Evolutionary conservation across 2,329 filamentous ascomycete species (phyloP).

Genomic region (Aureobasidium sp.): DNA sequence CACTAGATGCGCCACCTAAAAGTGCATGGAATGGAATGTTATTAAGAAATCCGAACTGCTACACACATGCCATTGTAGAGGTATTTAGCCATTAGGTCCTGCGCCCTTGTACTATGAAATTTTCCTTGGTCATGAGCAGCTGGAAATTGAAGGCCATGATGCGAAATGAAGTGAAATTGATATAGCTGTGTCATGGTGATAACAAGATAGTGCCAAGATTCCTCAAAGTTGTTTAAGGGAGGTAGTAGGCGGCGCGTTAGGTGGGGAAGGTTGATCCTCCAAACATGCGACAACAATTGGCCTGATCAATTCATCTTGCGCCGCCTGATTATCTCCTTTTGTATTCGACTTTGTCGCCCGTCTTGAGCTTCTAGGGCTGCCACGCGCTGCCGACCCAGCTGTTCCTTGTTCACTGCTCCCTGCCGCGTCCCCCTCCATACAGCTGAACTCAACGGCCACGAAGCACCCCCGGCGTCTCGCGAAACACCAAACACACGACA

Average conservation of each 20-base stretch:
- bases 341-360: neutral
- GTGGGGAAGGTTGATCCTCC: slow-evolving; percentile 1
- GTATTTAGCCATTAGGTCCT: slow-evolving; percentile 7
- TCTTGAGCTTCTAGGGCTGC: neutral
- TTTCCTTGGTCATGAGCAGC: neutral
- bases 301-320: neutral
- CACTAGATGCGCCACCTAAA: slow-evolving; percentile 19
- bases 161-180: slow-evolving; percentile 2
- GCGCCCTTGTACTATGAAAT: slow-evolving; percentile 11
- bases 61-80: slow-evolving; percentile 8
- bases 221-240: neutral
- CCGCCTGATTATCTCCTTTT: neutral
- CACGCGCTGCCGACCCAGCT: neutral
- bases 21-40: slow-evolving; percentile 5
- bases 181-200: neutral
- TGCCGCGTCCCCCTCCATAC: slow-evolving; percentile 2
- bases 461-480: neutral
- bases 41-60: neutral
- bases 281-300: slow-evolving; percentile 9
- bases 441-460: slow-evolving; percentile 6
- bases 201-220: neutral
- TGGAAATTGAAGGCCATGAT: neutral
- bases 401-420: neutral
- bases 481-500: neutral
- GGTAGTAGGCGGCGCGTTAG: neutral